Evolutionary conservation across 257 asterid species (phyloP).

Genomic region (Salvia splendens): DNA sequence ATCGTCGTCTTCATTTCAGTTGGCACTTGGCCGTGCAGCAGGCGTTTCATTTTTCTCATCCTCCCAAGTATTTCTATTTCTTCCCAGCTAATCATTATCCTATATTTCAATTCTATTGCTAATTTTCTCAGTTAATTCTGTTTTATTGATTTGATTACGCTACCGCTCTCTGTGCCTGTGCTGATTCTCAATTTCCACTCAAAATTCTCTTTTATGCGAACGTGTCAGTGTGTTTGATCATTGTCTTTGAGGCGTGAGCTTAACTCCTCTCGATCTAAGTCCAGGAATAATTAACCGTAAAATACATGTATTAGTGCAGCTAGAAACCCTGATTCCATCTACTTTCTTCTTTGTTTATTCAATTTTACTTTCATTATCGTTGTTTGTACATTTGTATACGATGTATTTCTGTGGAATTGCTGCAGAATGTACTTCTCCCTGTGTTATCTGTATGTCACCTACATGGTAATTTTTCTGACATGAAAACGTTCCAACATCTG

Average conservation of each 20-base stretch:
- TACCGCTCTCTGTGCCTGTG: not conserved
- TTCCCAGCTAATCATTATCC: not conserved
- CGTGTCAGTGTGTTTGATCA: not conserved
- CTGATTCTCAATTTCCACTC: not conserved
- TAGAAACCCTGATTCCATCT: not conserved
- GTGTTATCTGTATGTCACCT: too few relatives aligned
- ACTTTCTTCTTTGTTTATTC: not conserved
- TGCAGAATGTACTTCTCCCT: too few relatives aligned
- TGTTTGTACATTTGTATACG: not conserved
- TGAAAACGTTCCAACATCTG: not conserved
- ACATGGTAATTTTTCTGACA: not conserved
- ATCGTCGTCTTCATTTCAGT: too few relatives aligned
- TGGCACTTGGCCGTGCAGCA: too few relatives aligned
- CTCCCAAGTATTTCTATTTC: constrained; percentile 5
- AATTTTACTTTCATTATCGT: not conserved
- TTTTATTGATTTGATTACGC: not conserved
- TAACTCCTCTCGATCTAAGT: not conserved
- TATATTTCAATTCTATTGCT: not conserved
- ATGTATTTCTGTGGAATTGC: not conserved
- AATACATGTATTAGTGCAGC: not conserved
- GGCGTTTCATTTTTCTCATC: not conserved
- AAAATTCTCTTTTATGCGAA: not conserved
- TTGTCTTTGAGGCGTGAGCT: constrained; percentile 4
- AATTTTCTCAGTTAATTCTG: not conserved
- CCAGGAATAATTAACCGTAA: not conserved